These are phyloP conservation scores for Candida glaebosa DNA, from an alignment of 805 yeast genomes.

Conservation along the genomic window DNA sequence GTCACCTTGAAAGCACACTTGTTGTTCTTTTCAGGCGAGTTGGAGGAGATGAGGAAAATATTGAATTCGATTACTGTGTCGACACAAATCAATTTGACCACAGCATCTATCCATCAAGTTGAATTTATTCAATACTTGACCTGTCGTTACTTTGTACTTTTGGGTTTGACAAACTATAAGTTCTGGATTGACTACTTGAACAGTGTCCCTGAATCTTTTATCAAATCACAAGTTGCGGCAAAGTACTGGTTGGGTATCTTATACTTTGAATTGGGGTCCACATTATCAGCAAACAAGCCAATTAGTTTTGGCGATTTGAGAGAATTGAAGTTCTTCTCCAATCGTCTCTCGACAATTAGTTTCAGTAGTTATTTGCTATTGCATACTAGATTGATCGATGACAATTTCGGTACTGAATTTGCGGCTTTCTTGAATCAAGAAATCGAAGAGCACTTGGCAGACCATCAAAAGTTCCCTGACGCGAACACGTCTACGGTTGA, in stretches of 20 bases:
- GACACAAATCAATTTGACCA: slow-evolving; percentile 6
- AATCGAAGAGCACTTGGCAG: slow-evolving; percentile 15
- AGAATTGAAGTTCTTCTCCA: slow-evolving; percentile 22
- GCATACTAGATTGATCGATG: slow-evolving; percentile 13
- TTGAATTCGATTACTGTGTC: slow-evolving; percentile 14
- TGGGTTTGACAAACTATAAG: slow-evolving; percentile 22
- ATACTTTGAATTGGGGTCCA: slow-evolving; percentile 16
- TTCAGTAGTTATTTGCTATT: slow-evolving; percentile 26
- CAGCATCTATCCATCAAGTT: slow-evolving; percentile 8
- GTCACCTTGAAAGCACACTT: slow-evolving; percentile 33
- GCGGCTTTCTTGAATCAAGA: slow-evolving; percentile 18
- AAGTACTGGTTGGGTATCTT: slow-evolving; percentile 32
- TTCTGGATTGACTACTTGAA: slow-evolving; percentile 29
- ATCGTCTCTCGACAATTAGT: slow-evolving; percentile 21
- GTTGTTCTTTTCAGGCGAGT: slow-evolving; percentile 24
- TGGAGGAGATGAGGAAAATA: slow-evolving; percentile 15
- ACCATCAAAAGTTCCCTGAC: slow-evolving; percentile 25
- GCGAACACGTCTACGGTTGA: slow-evolving; percentile 18
- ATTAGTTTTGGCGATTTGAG: slow-evolving; percentile 14
- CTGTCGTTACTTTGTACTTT: slow-evolving; percentile 30
- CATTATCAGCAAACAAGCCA: slow-evolving; percentile 13
- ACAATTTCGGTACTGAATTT: slow-evolving; percentile 24
- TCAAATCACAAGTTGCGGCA: slow-evolving; percentile 30
- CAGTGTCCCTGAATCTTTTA: slow-evolving; percentile 18
- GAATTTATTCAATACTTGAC: slow-evolving; percentile 30